These are phyloP conservation scores for Talaromyces sp. DNA, from an alignment of 2,329 filamentous ascomycete genomes.

Conservation along the genomic window DNA sequence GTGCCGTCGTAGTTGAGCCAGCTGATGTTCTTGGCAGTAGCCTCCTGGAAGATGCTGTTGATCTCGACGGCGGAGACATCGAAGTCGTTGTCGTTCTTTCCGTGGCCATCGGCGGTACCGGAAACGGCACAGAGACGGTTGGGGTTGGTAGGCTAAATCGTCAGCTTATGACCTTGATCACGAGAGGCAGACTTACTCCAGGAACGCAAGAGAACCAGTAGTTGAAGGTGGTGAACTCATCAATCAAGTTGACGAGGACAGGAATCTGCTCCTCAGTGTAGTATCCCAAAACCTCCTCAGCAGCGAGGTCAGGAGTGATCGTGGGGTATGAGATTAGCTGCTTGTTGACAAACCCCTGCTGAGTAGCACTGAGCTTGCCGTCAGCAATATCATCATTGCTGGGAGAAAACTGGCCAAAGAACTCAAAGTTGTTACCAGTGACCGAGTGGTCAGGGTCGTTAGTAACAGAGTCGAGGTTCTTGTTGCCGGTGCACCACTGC, in stretches of 20 bases:
- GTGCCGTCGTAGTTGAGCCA: constrained; percentile 39
- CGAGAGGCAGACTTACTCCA: constrained; percentile 33
- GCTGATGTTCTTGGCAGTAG: constrained; percentile 31
- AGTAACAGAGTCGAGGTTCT: constrained; percentile 41
- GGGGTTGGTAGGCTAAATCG: constrained; percentile 41
- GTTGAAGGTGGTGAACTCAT: constrained; percentile 46
- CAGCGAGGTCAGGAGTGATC: constrained; percentile 32
- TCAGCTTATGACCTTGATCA: neutral
- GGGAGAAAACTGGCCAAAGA: constrained; percentile 42
- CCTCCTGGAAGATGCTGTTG: constrained; percentile 42
- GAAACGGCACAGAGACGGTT: constrained; percentile 37
- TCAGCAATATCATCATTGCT: constrained; percentile 36
- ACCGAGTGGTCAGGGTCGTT: constrained; percentile 45
- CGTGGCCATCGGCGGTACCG: constrained; percentile 34
- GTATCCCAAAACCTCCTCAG: constrained; percentile 45
- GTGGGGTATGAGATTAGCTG: constrained; percentile 37
- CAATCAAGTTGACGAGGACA: constrained; percentile 39
- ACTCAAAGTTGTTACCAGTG: constrained; percentile 46
- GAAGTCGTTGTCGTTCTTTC: constrained; percentile 32
- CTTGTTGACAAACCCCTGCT: constrained; percentile 44
- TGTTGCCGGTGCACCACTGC: constrained; percentile 32
- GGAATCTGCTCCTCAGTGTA: constrained; percentile 45
- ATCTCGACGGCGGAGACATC: constrained; percentile 29
- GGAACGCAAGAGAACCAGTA: constrained; percentile 46
- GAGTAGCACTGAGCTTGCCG: constrained; percentile 30